These are phyloP conservation scores for Catunica adiposa DNA, from an alignment of 2,329 filamentous ascomycete species.

Conservation along the genomic window DNA sequence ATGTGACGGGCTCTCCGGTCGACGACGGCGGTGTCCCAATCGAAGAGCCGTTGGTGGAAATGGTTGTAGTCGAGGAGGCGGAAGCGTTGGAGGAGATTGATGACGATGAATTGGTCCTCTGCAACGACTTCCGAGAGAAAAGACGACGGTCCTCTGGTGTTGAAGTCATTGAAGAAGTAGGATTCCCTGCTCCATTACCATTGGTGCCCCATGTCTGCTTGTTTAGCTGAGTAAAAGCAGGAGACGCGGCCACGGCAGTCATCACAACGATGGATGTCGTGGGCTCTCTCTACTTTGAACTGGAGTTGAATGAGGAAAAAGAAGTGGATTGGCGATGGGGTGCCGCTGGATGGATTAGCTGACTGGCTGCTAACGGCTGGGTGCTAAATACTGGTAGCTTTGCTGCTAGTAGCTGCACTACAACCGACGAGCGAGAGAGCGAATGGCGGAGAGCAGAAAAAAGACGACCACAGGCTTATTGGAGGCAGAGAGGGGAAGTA, in stretches of 20 bases:
- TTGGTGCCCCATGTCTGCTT: constrained; percentile 51
- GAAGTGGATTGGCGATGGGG: background rate
- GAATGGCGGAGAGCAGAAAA: background rate
- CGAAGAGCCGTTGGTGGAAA: constrained; percentile 43
- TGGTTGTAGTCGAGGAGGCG: constrained; percentile 43
- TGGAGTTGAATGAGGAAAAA: background rate
- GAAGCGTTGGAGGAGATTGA: constrained; percentile 56
- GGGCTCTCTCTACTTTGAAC: constrained; percentile 4
- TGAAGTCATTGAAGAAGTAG: constrained; percentile 12
- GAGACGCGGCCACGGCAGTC: constrained; percentile 52
- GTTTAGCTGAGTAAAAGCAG: constrained; percentile 46
- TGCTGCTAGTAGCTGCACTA: background rate
- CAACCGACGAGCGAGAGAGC: background rate
- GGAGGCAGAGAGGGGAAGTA: background rate
- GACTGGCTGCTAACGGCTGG: no score
- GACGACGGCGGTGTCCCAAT: constrained; percentile 40
- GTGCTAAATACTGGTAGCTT: no score
- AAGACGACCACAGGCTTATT: background rate
- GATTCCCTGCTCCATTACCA: constrained; percentile 21
- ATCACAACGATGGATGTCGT: constrained; percentile 23
- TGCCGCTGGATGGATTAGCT: background rate
- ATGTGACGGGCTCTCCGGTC: constrained; percentile 22
- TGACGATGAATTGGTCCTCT: constrained; percentile 80
- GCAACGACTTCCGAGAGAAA: constrained; percentile 74
- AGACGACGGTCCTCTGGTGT: constrained; percentile 70